These are phyloP conservation scores for Cystofilobasidium capitatum DNA, from an alignment of 768 basidiomycete species.

Conservation along the genomic window DNA sequence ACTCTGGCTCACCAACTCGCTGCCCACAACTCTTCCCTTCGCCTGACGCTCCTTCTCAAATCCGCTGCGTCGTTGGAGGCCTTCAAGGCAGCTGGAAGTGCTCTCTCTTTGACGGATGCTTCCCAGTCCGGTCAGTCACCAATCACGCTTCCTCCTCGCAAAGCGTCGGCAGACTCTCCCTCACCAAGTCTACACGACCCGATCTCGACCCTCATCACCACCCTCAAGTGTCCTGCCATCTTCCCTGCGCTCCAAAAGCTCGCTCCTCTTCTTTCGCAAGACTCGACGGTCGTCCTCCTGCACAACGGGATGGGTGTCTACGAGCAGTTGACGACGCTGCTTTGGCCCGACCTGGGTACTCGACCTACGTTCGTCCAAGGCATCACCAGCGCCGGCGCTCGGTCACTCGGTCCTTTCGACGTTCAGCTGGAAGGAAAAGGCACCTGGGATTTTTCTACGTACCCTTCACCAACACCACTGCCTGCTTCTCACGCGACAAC, in stretches of 20 bases:
- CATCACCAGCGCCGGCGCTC: slow-evolving; percentile 71
- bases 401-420: slow-evolving; percentile 44
- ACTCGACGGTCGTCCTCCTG: slow-evolving; percentile 79
- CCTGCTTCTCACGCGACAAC: slow-evolving; percentile 36
- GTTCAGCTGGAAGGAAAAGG: slow-evolving; percentile 53
- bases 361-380: slow-evolving; percentile 81
- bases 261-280: slow-evolving; percentile 52
- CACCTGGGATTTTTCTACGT: slow-evolving; percentile 64
- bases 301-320: slow-evolving; percentile 93
- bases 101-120: background rate
- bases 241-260: slow-evolving; percentile 52
- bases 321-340: slow-evolving; percentile 55
- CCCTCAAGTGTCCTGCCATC: slow-evolving; percentile 66
- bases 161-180: background rate
- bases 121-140: background rate
- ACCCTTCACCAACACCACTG: slow-evolving; percentile 58
- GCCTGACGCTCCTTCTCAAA: slow-evolving; percentile 64
- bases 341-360: slow-evolving; percentile 54
- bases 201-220: slow-evolving; percentile 72
- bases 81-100: background rate
- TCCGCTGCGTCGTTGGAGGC: slow-evolving; percentile 26
- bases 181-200: slow-evolving; percentile 15
- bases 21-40: slow-evolving; percentile 45
- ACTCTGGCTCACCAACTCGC: slow-evolving; percentile 74
- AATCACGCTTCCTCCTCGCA: background rate